Conservation (phyloP, 345 rosid species). For the Aquilaria sinensis region DNA sequence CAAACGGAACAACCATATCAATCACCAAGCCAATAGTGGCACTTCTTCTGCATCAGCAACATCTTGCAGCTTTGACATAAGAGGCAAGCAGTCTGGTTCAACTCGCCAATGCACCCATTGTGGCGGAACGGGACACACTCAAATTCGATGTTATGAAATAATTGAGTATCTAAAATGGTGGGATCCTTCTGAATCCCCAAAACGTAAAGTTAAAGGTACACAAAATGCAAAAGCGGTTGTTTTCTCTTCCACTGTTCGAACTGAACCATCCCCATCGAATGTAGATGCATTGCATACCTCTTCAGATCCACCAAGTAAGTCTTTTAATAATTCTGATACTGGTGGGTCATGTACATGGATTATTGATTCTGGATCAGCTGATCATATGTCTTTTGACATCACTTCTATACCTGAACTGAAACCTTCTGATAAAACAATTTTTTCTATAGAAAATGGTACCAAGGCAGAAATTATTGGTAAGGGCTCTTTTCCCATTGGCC, state of each 20-base stretch:
- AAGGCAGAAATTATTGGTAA: not conserved
- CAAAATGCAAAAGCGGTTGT: too few relatives aligned
- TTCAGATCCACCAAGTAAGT: not conserved
- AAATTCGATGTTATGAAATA: not conserved
- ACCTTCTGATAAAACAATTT: too few relatives aligned
- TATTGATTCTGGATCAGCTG: conserved; percentile 3
- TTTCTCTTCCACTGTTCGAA: too few relatives aligned
- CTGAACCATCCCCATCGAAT: not conserved
- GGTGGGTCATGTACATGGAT: not conserved
- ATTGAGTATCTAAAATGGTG: conserved; percentile 7
- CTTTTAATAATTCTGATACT: not conserved
- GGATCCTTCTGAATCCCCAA: not conserved
- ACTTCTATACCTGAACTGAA: too few relatives aligned
- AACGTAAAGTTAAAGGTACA: not conserved
- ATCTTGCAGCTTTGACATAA: too few relatives aligned
- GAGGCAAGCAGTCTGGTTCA: too few relatives aligned
- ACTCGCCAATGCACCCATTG: not conserved
- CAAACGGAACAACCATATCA: too few relatives aligned
- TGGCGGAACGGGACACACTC: not conserved
- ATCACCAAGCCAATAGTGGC: too few relatives aligned
- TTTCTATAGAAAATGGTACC: too few relatives aligned
- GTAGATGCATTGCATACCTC: not conserved
- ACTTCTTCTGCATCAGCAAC: too few relatives aligned
- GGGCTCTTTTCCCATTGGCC: not conserved
- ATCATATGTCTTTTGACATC: not conserved